Base-by-base conservation (phyloP, 352 stramenopile species). In the Phytophthora podocarpi region DNA sequence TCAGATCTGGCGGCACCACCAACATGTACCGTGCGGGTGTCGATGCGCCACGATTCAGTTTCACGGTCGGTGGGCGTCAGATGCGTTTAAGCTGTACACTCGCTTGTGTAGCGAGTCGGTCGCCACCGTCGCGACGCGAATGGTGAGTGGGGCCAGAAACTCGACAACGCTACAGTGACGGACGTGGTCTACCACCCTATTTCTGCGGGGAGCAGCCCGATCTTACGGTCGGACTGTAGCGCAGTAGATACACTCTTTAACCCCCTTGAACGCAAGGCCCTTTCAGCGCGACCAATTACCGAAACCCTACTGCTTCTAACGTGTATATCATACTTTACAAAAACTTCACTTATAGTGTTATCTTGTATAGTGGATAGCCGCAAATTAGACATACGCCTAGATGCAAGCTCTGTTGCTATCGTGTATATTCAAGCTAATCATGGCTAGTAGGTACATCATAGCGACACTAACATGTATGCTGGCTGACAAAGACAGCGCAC, bases 21-120 rank as follows among this genome's bases (percentile, higher is more conserved):
- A 28, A 46, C 31, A 54, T 54, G 31, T 47, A 53, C 15, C 21
- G 53, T 0, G 23, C 21, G 1, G 53, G 30, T 1, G 31, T 53
- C 5, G 41, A 61, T 23, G 9, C 5, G 0, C 9, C 2, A 61
- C 28, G 2, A 52, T 61, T n/a, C 41, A 52, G 24, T 47, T 61
- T 2, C 52, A 61, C 23, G 52, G 52, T 0, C 15, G 53, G 1
- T 54, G 53, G 41, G n/a, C 31, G 0, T 61, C 31, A 2, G 30
- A 54, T 23, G 20, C 24, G 1, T 61, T 47, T 41, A 53, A 53
- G n/a, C 2, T 39, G 1, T 61, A 53, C 53, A 61, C 41, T 0
- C 30, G 31, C 6, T 8, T 40, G 11, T 40, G 53, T n/a, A 2
- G 10, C 1, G 23, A 61, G 5, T 39, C 31, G 0, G 23, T 40